Conservation (phyloP, 495 filamentous ascomycete species). For the Lophiostoma macrostomum region DNA sequence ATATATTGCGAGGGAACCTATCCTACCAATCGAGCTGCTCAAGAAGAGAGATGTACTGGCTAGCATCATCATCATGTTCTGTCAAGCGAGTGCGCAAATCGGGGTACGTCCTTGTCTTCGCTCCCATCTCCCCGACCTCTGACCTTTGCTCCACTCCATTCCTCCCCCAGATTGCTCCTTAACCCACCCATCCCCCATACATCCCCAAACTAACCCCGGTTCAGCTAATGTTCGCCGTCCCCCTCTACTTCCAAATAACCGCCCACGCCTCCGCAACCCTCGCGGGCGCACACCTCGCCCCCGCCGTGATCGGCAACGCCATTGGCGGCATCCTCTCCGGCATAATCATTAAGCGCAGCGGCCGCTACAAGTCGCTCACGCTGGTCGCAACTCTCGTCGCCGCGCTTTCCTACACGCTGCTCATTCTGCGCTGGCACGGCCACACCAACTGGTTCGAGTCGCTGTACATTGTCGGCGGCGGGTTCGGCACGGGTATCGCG, state of each 20-base stretch:
- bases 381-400: conserved; percentile 52
- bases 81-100: conserved; percentile 58
- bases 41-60: conserved; percentile 52
- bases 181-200: no score
- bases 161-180: no score
- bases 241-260: conserved; percentile 70
- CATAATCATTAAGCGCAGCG: conserved; percentile 55
- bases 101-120: conserved; percentile 47
- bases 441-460: conserved; percentile 59
- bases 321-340: conserved; percentile 61
- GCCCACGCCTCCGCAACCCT: conserved; percentile 51
- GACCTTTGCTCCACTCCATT: no score
- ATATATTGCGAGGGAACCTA: conserved; percentile 55
- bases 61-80: conserved; percentile 52
- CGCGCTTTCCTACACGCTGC: conserved; percentile 51
- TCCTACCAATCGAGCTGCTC: conserved; percentile 60
- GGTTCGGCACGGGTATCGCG: conserved; percentile 29
- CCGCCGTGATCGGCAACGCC: conserved; percentile 64
- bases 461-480: conserved; percentile 58
- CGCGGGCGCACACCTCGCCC: conserved; percentile 61
- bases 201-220: neutral
- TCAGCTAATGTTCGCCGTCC: conserved; percentile 56
- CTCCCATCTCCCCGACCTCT: conserved; percentile 4
- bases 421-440: conserved; percentile 62
- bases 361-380: conserved; percentile 56